Percentiles rank a stretch among this genome's conserved stretches.
Evolutionary conservation across 1,284 basidiomycete genomes (phyloP).

Genomic region (Pseudozyma sp.): DNA sequence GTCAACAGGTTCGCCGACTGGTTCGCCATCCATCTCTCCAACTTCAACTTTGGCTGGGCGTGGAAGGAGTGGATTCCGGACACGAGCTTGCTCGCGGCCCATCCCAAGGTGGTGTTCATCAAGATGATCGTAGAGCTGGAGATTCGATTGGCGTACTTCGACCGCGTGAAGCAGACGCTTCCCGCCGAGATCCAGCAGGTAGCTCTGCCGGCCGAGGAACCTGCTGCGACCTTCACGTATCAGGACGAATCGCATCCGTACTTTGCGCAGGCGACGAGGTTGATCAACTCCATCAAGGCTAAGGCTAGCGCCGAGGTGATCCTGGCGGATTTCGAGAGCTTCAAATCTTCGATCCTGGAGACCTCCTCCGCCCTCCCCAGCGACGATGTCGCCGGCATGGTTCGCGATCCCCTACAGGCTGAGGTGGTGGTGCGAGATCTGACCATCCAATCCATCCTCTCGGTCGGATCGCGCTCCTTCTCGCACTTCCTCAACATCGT

Average conservation of each 20-base stretch:
- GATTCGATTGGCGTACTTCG: slow-evolving; percentile 90
- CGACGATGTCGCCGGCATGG: slow-evolving; percentile 70
- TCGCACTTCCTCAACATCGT: slow-evolving; percentile 98
- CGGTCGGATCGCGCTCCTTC: slow-evolving; percentile 93
- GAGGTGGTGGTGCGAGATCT: slow-evolving; percentile 80
- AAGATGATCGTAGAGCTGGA: slow-evolving; percentile 89
- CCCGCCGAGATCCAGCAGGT: slow-evolving; percentile 79
- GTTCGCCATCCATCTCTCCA: slow-evolving; percentile 96
- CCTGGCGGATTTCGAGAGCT: slow-evolving; percentile 78
- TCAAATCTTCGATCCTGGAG: slow-evolving; percentile 51
- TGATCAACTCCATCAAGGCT: slow-evolving; percentile 83
- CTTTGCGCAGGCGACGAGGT: slow-evolving; percentile 81
- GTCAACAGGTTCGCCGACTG: slow-evolving; percentile 87
- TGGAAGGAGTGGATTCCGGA: slow-evolving; percentile 99
- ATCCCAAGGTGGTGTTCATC: slow-evolving; percentile 89
- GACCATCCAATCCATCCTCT: slow-evolving; percentile 86
- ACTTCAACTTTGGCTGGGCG: slow-evolving; percentile 99
- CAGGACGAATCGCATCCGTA: slow-evolving; percentile 79
- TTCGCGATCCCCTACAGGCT: slow-evolving; percentile 70
- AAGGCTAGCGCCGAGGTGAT: slow-evolving; percentile 79
- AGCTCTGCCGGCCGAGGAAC: slow-evolving; percentile 79
- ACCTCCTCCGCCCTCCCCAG: slow-evolving; percentile 59
- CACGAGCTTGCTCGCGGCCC: slow-evolving; percentile 75
- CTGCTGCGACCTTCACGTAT: slow-evolving; percentile 85
- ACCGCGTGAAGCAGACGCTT: slow-evolving; percentile 88